These are phyloP conservation scores for Hordeum vulgare DNA, from an alignment of 176 grass and related monocot genomes.

Conservation along the genomic window MorexV3_pseudomolecules_assembly NC_058520.1:588235046-588235545, in stretches of 20 bases:
- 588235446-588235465: neutral
- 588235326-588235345: neutral
- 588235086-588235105: neutral
- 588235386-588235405: neutral
- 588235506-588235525: too few species aligned
- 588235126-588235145: neutral
- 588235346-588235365: neutral
- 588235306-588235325: neutral
- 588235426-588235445: conserved; percentile 18
- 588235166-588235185: neutral
- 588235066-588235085: neutral
- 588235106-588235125: neutral
- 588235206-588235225: neutral
- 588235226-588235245: neutral
- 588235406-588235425: neutral
- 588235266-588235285: neutral
- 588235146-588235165: too few species aligned
- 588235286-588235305: neutral
- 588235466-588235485: too few species aligned
- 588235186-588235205: neutral
- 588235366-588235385: too few species aligned
- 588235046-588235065: too few species aligned
- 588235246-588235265: neutral
- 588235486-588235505: too few species aligned
- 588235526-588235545: too few species aligned